These are phyloP conservation scores for Protomyces lactucae-debilis DNA, from an alignment of 1,139 yeast genomes.

Conservation along the genomic window DNA sequence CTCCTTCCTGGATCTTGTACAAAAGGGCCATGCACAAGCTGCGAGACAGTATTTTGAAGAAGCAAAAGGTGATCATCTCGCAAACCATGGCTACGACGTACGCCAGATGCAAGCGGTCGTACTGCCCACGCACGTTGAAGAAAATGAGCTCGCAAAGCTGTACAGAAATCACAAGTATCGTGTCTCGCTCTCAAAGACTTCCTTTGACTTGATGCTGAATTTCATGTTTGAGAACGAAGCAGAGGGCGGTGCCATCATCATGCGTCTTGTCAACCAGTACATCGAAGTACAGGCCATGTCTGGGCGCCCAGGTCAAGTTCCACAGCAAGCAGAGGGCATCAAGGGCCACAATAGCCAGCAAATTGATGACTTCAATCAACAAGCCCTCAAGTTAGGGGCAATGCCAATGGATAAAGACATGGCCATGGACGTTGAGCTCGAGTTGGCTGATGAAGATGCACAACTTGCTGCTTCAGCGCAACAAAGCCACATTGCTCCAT, in stretches of 20 bases:
- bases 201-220: conserved; percentile 75
- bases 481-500: conserved; percentile 10
- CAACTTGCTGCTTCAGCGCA: conserved; percentile 41
- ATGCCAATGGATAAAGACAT: conserved; percentile 83
- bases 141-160: conserved; percentile 73
- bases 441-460: conserved; percentile 65
- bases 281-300: conserved; percentile 58
- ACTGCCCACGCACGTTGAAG: conserved; percentile 72
- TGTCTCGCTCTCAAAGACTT: conserved; percentile 72
- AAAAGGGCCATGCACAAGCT: conserved; percentile 36
- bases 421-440: conserved; percentile 76
- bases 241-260: conserved; percentile 82
- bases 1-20: conserved; percentile 65
- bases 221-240: conserved; percentile 89
- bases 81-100: conserved; percentile 75
- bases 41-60: conserved; percentile 74
- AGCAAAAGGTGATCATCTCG: conserved; percentile 65
- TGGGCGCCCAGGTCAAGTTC: conserved; percentile 40
- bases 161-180: conserved; percentile 70
- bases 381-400: conserved; percentile 73
- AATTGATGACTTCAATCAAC: conserved; percentile 56
- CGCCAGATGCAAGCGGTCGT: conserved; percentile 67
- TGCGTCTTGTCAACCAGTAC: conserved; percentile 80
- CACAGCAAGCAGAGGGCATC: conserved; percentile 58
- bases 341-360: conserved; percentile 54